Conservation (phyloP, 352 stramenopile genomes). For the Aphanomyces invadans region DNA sequence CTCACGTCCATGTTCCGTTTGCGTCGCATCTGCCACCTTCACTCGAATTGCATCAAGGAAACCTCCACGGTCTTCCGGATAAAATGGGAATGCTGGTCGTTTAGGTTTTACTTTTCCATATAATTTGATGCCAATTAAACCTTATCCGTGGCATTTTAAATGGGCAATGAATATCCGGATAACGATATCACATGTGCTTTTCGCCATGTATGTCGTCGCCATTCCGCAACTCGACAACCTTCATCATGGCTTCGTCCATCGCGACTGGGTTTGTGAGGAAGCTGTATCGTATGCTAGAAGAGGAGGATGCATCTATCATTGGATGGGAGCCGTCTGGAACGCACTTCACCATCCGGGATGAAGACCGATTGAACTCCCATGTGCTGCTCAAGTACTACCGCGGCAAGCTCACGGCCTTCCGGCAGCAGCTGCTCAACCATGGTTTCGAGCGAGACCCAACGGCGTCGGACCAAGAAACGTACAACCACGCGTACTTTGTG, state of each 20-base stretch:
- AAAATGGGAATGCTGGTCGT: neutral
- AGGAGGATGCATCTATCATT: conserved; percentile 55
- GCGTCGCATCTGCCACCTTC: neutral
- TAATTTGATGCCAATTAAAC: neutral
- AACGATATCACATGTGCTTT: neutral
- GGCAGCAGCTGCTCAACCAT: conserved; percentile 68
- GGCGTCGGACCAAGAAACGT: conserved; percentile 42
- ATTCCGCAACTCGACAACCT: neutral
- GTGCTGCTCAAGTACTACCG: conserved; percentile 65
- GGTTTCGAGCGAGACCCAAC: conserved; percentile 57
- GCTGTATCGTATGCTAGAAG: conserved; percentile 73
- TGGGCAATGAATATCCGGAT: neutral
- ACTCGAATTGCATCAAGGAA: too few relatives aligned
- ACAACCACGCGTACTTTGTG: conserved; percentile 48
- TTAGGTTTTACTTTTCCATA: neutral
- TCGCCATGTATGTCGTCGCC: neutral
- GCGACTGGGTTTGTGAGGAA: conserved; percentile 72
- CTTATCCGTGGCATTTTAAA: too few relatives aligned
- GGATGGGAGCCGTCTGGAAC: conserved; percentile 41
- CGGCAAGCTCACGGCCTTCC: conserved; percentile 56
- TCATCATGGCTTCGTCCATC: conserved; percentile 34
- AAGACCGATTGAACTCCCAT: conserved; percentile 41
- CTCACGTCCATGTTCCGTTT: too few relatives aligned
- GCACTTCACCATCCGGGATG: conserved; percentile 69
- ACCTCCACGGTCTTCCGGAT: too few relatives aligned